Evolutionary conservation across 2,329 filamentous ascomycete species (phyloP), one percentile per base, ranked within the genome.

Genomic region (Elsinoe batatas): DNA sequence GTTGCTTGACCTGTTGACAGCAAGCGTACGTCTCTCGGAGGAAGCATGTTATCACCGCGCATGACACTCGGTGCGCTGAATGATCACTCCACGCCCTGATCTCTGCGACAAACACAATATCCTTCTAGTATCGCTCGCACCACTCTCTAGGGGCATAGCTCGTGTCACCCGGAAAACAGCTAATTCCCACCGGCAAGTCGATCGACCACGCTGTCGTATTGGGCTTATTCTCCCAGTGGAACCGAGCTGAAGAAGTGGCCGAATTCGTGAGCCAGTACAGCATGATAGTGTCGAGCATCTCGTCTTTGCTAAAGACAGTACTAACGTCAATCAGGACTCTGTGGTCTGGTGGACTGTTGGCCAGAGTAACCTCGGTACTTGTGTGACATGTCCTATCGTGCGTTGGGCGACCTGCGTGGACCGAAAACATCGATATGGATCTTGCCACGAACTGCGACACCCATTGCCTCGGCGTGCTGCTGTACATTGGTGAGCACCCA

Each of bases 191-290:
- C 20, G 63, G 62, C 2, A 65, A 53, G 30, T 61, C 54, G 49
- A 66, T 59, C 46, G 58, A 47, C 56, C 59, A 57, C 15, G 58
- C 61, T 36, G 62, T 63, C 26, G 59, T 60, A 30, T 63, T 60
- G 5, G 58, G 56, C 26, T 56, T 43, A 8, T 59, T 56, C 38
- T 65, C 63, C 63, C 63, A 64, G 36, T 64, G 63, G 40, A 58
- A 63, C 1, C 61, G 59, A 38, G 59, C 64, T 58, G 60, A 62
- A n/a, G 60, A 64, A 36, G 61, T 58, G 17, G 59, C 64, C 15
- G 62, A 63, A 35, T 65, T 63, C 17, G 57, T 57, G 3, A 66
- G 57, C 62, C 62, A 64, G 49, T 65, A 64, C 49, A 64, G 50
- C 40, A 44, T 44, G 18, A 44, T 44, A n/a, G 40, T 44, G 40